Evolutionary conservation across 371 early-diverging fungal species (phyloP), one percentile per base, ranked within the genome.

Genomic region (Mortierella sp.): DNA sequence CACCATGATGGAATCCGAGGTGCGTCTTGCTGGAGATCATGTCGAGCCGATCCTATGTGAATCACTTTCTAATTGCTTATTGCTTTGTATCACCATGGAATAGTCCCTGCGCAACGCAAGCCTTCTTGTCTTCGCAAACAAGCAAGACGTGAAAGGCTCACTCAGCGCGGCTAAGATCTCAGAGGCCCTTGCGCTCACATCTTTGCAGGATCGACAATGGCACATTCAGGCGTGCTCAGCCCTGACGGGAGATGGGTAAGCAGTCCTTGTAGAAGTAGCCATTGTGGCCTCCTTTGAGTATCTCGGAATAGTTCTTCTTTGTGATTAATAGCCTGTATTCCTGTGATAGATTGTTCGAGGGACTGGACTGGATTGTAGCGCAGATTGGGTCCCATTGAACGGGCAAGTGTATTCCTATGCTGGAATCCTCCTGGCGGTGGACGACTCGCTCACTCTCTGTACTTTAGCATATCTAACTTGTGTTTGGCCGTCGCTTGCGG

Each of bases 211-310:
- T 78, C 81, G 88, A 50, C 89, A 89, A 64, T 91, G 91, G 91
- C 90, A 90, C 71, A 91, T 91, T 51, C 90, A 91, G 78, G 90
- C 90, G 12, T 91, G 91, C 64, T 90, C 88, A 60, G 91, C 91
- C n/a, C 60, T 91, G 30, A 84, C 90, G 30, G 91, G 91, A 27
- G 90, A 91, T 50, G 91, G 91, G 90, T 89, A 82, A 67, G 80
- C 46, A 26, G 10, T 12, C 18, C 6, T 12, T 55, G 27, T 14
- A 41, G 30, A 9, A 42, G 8, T 49, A 12, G 3, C 24, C 7
- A 30, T n/a, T n/a, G 26, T n/a, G n/a, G n/a, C n/a, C n/a, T n/a
- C n/a, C n/a, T n/a, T 10, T 26, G 27, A 21, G 7, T 6, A 24
- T 10, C 48, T 9, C 16, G 16, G 16, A 58, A 19, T 43, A 27